These are phyloP conservation scores for Bipolaris gigantea DNA, from an alignment of 2,329 filamentous ascomycete genomes.

Conservation along the genomic window DNA sequence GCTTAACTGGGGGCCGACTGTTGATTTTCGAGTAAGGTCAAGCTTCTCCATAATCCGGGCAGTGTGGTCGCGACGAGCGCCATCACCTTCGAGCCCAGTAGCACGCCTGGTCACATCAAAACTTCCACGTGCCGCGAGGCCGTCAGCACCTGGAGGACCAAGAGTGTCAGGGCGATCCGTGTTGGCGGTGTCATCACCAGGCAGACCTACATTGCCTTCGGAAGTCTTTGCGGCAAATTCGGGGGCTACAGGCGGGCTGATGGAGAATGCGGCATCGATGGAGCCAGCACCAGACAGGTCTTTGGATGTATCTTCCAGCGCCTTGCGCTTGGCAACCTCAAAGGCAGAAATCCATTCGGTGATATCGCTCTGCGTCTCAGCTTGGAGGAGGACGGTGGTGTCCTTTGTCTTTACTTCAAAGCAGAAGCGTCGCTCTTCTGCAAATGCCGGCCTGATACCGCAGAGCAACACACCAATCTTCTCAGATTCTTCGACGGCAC, in stretches of 20 bases:
- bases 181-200: conserved; percentile 56
- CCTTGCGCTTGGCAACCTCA: conserved; percentile 89
- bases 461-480: conserved; percentile 94
- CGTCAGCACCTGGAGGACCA: conserved; percentile 63
- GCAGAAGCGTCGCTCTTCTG: conserved; percentile 93
- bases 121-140: conserved; percentile 64
- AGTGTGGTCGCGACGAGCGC: conserved; percentile 75
- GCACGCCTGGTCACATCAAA: conserved; percentile 66
- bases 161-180: conserved; percentile 67
- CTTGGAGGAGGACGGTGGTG: conserved; percentile 83
- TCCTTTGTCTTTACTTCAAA: conserved; percentile 99
- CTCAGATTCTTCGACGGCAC: conserved; percentile 91
- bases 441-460: conserved; percentile 85
- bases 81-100: conserved; percentile 67
- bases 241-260: conserved; percentile 82
- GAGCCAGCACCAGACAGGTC: conserved; percentile 52
- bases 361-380: conserved; percentile 89
- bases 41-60: conserved; percentile 90
- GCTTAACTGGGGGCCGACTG: conserved; percentile 55
- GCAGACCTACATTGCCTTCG: conserved; percentile 63
- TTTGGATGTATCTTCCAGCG: conserved; percentile 71
- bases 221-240: conserved; percentile 84
- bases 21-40: conserved; percentile 81
- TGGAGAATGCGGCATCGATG: conserved; percentile 80
- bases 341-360: conserved; percentile 94